Base-by-base conservation (phyloP, 139 green algal species). In the Chlorella vulgaris region DNA sequence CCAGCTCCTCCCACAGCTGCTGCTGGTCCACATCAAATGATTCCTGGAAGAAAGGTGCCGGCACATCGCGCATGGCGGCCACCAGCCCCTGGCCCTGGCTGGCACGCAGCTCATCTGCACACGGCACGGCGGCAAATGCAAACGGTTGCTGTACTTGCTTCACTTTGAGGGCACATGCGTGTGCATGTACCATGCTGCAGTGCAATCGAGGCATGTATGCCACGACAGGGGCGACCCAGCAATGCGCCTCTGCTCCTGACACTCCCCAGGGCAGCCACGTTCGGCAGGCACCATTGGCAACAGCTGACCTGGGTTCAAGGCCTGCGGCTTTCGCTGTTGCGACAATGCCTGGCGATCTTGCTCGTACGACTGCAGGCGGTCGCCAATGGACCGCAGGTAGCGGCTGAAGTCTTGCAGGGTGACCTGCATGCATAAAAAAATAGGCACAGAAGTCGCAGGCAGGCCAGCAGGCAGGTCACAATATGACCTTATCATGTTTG, bases 11-110 rank as follows among this genome's bases (percentile, higher is more conserved):
- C 74, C 91, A 92, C 28, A 90, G 83, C 26, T 90, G 86, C 2
- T 73, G 84, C 35, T 89, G 91, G 88, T 68, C 74, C 1, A 86
- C 40, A 19, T 78, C 51, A 69, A 96, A 97, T 47, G 91, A 88
- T 61, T 96, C 91, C 28, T 90, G 83, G 84, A 97, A 97, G 87
- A 90, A 97, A 8, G 89, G 61, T 6, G 76, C 80, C 8, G 93
- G 93, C 62, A 97, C 92, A 31, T 85, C 62, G 35, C 85, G 85
- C 86, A 96, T 88, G 18, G 93, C 91, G 38, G 88, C 78, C 53
- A 94, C 86, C 62, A 97, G 88, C 0, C 92, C 91, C 58, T 96
- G 91, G 2, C 93, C 93, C 69, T 93, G 89, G 55, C 76, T 84
- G 5, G 66, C 55, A 6, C 35, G 22, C 4, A 81, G 33, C 60